Evolutionary conservation across 148 eudicot genomes (phyloP), one percentile per base, ranked within the genome.

Genomic region (Chenopodium formosanum): DNA sequence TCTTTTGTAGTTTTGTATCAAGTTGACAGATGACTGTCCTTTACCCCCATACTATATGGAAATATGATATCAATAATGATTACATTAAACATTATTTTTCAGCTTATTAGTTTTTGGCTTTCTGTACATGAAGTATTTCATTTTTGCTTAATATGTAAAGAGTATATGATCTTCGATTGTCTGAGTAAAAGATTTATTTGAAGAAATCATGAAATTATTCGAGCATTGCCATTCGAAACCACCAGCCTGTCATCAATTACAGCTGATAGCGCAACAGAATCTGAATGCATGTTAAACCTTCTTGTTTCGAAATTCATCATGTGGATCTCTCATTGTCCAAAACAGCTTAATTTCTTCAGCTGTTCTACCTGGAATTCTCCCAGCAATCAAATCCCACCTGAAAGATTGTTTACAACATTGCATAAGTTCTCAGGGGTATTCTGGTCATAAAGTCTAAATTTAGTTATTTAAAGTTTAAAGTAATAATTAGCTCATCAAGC

Each of bases 381-480:
- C 86, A 31, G 83, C 87, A 17, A 80, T 83, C 50, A 84, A 32
- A 81, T 81, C 81, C 85, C 81, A 80, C 62, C 77, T 79, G 82
- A 16, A 64, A 37, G 44, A 5, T 40, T 6, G 12, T 52, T 14
- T 10, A 52, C 2, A 10, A 52, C 16, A 0, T 14, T 52, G 56
- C 4, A 52, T 3, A 52, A 52, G 56, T 14, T 1, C 7, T 40
- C 16, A 52, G 56, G 56, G 7, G 56, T 52, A 10, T 40, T 40
- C 44, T 10, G 56, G 56, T 52, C 56, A 52, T 52, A 10, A 10
- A 14, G 16, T 52, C 16, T 14, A 52, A 0, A 12, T 52, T 12
- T 52, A 52, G 4, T 52, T 52, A 2, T 2, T 52, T 52, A 14
- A 50, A 50, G 56, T 52, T 50, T 50, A 12, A 48, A 48, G 53